phyloP scores from a whole-genome alignment of 768 basidiomycete species.

The Omphalotus guepiniiformis region DNA sequence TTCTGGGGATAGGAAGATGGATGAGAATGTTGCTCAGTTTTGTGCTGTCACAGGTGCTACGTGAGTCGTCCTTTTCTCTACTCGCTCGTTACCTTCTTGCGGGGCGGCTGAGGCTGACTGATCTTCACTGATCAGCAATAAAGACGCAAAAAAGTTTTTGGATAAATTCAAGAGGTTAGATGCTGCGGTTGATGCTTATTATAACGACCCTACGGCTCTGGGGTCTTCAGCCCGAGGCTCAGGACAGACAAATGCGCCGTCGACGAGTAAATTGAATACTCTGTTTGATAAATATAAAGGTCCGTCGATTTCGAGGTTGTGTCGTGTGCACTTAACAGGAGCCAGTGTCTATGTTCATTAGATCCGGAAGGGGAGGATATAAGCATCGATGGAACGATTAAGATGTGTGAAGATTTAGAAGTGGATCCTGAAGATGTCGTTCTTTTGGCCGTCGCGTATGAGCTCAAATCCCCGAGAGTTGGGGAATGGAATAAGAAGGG shows the following conservation, averaged over 20 bases:
- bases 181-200: constrained; percentile 70
- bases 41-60: constrained; percentile 63
- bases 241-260: constrained; percentile 27
- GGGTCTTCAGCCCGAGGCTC: constrained; percentile 16
- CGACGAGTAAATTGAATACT: constrained; percentile 48
- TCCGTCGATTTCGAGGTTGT: constrained; percentile 19
- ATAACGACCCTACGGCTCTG: constrained; percentile 47
- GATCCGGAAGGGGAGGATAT: constrained; percentile 63
- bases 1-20: too few relatives aligned
- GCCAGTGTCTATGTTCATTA: constrained; percentile 15
- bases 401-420: constrained; percentile 63
- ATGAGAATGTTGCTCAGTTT: constrained; percentile 54
- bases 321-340: too few relatives aligned
- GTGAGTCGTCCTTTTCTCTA: constrained; percentile 46
- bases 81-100: neutral
- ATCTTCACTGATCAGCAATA: constrained; percentile 36
- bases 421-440: constrained; percentile 81
- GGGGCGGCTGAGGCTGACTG: neutral
- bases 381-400: constrained; percentile 75
- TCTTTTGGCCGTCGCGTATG: constrained; percentile 75
- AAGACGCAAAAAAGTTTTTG: constrained; percentile 64
- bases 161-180: constrained; percentile 70
- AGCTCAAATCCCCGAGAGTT: constrained; percentile 70
- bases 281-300: constrained; percentile 73
- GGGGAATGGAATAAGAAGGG: constrained; percentile 68